Percentiles rank a stretch among this genome's conserved stretches.
phyloP scores from a whole-genome alignment of 306 rosid genomes.

The Fragaria vesca region DNA sequence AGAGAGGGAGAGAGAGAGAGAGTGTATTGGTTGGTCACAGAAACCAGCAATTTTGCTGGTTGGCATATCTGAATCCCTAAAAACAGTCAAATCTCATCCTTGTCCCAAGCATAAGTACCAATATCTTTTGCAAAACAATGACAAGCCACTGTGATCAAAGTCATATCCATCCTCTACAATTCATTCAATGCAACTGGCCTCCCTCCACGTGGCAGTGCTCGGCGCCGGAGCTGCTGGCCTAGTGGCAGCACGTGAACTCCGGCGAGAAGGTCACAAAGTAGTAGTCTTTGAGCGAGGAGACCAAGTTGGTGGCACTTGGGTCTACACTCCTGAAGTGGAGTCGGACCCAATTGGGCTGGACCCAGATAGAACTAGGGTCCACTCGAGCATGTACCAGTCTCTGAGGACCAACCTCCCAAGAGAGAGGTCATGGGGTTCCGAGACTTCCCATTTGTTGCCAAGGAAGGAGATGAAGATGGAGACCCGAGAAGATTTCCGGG shows the following conservation, averaged over 20 bases:
- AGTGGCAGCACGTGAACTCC: conserved; percentile 35
- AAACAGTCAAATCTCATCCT: no score
- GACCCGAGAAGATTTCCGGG: conserved; percentile 21
- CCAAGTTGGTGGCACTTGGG: conserved; percentile 24
- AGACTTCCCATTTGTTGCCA: conserved; percentile 16
- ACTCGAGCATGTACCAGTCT: conserved; percentile 20
- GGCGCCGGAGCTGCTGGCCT: conserved; percentile 2
- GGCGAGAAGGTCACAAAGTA: conserved; percentile 31
- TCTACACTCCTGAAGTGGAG: conserved; percentile 24
- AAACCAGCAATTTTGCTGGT: no score
- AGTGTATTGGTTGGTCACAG: no score
- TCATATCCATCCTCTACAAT: not conserved
- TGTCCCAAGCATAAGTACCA: no score
- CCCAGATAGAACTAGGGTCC: conserved; percentile 1
- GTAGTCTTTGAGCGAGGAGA: conserved; percentile 33
- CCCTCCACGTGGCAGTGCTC: conserved; percentile 7
- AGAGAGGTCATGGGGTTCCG: conserved; percentile 23
- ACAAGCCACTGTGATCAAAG: no score
- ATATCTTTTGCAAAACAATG: no score
- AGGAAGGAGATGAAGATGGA: conserved; percentile 2
- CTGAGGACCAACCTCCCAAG: conserved; percentile 21
- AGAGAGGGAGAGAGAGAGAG: no score
- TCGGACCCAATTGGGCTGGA: conserved; percentile 4
- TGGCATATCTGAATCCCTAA: no score
- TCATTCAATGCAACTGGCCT: not conserved